Evolutionary conservation across 2,329 filamentous ascomycete genomes (phyloP), one percentile per base, ranked within the genome.

Genomic region (Phialophora expanda): DNA sequence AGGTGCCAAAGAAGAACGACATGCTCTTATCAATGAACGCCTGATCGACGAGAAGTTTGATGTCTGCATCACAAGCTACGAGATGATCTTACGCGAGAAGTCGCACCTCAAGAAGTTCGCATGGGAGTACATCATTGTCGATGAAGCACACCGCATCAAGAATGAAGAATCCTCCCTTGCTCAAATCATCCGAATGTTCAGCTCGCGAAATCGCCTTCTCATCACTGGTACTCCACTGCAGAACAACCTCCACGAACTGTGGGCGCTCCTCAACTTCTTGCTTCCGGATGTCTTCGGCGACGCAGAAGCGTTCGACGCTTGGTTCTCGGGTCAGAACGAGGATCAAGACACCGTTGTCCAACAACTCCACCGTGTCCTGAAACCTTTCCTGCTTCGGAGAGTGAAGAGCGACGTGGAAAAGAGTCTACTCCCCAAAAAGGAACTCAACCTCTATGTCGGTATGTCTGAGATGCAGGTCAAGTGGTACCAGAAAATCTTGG

Each of bases 381-480:
- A 94, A 24, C 95, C 95, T 2, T 99, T 99, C 83, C 82, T 99
- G 74, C 87, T 99, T 50, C 92, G 95, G 68, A 91, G 95, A 78
- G 95, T 99, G 74, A 99, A 99, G 85, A 91, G 88, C 70, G 95
- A 99, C 77, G 95, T 99, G 4, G 95, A 99, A 78, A 99, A 99
- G 85, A 98, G 94, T 75, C 82, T 99, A 68, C 80, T 98, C 60
- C 95, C 95, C 2, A 99, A 99, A 84, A 97, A 98, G 78, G 95
- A 99, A 78, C 83, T 98, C 75, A 99, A 99, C 71, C 80, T 99
- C 30, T 99, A 98, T 76, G 90, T 99, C 71, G 95, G 94, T 71
- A 97, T 99, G 94, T 93, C 95, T 0, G 93, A 97, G 65, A 99
- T 99, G 95, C 95, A 99, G 78, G 87, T 97, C 72, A 96, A 95